These are phyloP conservation scores for Talaromyces sp. DNA, from an alignment of 2,329 filamentous ascomycete genomes.

Conservation along the genomic window DNA sequence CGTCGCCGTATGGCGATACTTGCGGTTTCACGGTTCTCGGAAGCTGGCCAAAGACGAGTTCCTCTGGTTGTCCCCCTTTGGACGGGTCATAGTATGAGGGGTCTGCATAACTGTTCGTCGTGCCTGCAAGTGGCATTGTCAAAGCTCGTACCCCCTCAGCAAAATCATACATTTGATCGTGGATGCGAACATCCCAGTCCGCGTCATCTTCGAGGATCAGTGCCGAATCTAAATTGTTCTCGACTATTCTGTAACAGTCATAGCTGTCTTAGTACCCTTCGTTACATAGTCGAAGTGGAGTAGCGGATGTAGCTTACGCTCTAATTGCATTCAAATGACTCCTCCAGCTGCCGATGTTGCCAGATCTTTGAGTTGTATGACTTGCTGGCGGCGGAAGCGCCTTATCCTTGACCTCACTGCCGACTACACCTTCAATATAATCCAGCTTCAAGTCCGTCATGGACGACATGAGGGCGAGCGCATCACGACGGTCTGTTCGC, in stretches of 20 bases:
- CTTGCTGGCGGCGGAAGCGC: conserved; percentile 37
- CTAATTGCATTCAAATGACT: conserved; percentile 39
- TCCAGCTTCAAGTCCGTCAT: conserved; percentile 45
- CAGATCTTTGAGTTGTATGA: conserved; percentile 20
- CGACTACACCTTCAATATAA: conserved; percentile 45
- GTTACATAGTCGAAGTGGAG: not conserved
- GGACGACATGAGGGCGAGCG: conserved; percentile 43
- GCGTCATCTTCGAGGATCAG: conserved; percentile 57
- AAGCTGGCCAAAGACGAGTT: conserved; percentile 13
- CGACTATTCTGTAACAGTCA: conserved; percentile 37
- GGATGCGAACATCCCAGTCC: conserved; percentile 56
- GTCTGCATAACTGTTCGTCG: conserved; percentile 19
- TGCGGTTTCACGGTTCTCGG: conserved; percentile 20
- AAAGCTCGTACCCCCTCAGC: conserved; percentile 31
- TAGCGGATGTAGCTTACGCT: conserved; percentile 23
- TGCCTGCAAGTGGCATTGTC: conserved; percentile 25
- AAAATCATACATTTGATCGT: conserved; percentile 46
- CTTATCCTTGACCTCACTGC: conserved; percentile 42
- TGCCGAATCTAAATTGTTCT: conserved; percentile 47
- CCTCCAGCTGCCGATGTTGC: conserved; percentile 43
- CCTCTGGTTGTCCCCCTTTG: conserved; percentile 14
- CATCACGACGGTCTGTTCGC: conserved; percentile 51
- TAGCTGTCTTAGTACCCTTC: not conserved
- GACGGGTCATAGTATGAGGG: conserved; percentile 16
- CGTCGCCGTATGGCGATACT: conserved; percentile 49